These are phyloP conservation scores for Nidularia pulvinata DNA, from an alignment of 768 basidiomycete genomes.

Conservation along the genomic window DNA sequence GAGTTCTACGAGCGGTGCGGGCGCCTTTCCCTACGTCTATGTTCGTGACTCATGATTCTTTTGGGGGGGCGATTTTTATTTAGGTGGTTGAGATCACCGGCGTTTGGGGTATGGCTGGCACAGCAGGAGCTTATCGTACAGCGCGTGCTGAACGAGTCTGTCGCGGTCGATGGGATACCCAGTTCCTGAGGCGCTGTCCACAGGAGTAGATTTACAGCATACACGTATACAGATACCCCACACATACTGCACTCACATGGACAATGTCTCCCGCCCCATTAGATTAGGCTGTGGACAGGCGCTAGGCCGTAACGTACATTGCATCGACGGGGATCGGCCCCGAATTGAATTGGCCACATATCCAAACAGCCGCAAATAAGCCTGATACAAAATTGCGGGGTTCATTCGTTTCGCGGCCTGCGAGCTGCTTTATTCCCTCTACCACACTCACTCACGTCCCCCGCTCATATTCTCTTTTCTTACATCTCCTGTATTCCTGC, in stretches of 20 bases:
- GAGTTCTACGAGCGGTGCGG: slow-evolving; percentile 70
- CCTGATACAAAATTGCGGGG: background rate
- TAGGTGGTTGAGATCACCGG: slow-evolving; percentile 71
- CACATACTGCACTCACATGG: too few species aligned
- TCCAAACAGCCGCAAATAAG: background rate
- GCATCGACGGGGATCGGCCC: background rate
- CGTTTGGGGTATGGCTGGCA: slow-evolving; percentile 81
- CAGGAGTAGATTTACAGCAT: too few species aligned
- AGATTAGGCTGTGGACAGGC: too few species aligned
- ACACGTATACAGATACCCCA: too few species aligned
- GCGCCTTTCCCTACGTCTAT: background rate
- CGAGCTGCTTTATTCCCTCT: background rate
- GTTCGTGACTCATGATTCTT: background rate
- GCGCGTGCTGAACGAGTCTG: slow-evolving; percentile 38
- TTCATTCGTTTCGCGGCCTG: background rate
- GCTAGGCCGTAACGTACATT: too few species aligned
- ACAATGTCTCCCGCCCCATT: too few species aligned
- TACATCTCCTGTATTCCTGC: background rate
- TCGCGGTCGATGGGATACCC: background rate
- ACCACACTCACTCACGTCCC: background rate
- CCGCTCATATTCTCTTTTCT: background rate
- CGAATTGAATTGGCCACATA: background rate
- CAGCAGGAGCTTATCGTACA: slow-evolving; percentile 74
- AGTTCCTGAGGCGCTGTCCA: too few species aligned
- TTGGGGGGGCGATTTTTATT: background rate